phyloP scores from a whole-genome alignment of 345 rosid species.

The Bruguiera gymnorhiza region DNA sequence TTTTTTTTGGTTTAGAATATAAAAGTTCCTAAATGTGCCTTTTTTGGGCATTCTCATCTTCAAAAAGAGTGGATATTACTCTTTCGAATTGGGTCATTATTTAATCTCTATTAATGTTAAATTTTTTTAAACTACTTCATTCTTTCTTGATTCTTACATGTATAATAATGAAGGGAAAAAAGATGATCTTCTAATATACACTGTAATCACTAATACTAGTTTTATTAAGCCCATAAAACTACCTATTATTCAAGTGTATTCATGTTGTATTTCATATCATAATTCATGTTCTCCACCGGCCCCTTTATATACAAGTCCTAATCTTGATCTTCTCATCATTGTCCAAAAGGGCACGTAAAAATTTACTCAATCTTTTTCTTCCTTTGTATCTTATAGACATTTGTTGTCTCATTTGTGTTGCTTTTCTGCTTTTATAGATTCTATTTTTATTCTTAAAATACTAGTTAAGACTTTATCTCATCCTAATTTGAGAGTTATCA shows the following conservation, averaged over 20 bases:
- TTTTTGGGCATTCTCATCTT: not conserved
- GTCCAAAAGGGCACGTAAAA: not conserved
- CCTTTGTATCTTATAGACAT: not conserved
- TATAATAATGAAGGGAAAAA: too few relatives aligned
- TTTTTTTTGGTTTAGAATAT: not conserved
- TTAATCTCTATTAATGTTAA: not conserved
- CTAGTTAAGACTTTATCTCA: not conserved
- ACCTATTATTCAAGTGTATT: too few relatives aligned
- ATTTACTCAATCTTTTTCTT: not conserved
- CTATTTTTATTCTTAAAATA: not conserved
- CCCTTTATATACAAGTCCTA: not conserved
- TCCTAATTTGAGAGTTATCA: not conserved
- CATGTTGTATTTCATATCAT: too few relatives aligned
- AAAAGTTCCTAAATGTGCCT: not conserved
- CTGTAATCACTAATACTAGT: not conserved
- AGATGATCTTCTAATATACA: not conserved
- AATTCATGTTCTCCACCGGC: not conserved
- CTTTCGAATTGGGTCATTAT: not conserved
- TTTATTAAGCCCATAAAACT: not conserved
- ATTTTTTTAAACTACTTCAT: not conserved
- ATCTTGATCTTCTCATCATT: not conserved
- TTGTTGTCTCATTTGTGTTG: not conserved
- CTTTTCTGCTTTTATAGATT: not conserved
- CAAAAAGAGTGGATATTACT: not conserved
- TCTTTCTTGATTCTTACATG: not conserved